Percentiles rank a stretch among this genome's conserved stretches.
These are phyloP conservation scores for Osmanthus fragrans DNA, from an alignment of 257 asterid genomes.

Conservation along the genomic window DNA sequence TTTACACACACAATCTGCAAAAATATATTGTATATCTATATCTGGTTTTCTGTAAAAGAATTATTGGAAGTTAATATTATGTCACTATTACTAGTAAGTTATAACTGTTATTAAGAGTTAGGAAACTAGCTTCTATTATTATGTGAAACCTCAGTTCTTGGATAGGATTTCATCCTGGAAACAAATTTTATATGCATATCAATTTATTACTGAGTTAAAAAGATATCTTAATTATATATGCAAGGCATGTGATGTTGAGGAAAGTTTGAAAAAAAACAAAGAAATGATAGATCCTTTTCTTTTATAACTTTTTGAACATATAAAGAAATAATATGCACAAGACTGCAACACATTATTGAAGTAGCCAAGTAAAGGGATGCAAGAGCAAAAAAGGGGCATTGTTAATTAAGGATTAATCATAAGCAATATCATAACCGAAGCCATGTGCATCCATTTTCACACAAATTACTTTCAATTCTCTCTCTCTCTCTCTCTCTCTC, in stretches of 20 bases:
- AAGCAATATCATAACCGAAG: not conserved
- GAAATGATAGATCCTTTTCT: not conserved
- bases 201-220: no score
- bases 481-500: not conserved
- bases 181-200: no score
- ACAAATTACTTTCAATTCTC: not conserved
- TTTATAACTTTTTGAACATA: not conserved
- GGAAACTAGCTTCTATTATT: not conserved
- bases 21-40: not conserved
- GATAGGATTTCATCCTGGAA: no score
- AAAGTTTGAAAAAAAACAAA: not conserved
- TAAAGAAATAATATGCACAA: not conserved
- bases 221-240: not conserved
- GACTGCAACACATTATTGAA: not conserved
- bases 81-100: not conserved
- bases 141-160: not conserved
- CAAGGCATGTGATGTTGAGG: constrained; percentile 3
- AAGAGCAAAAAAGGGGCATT: not conserved
- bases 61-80: no score
- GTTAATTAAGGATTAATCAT: not conserved
- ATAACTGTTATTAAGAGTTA: no score
- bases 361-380: not conserved
- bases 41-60: not conserved
- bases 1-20: not conserved
- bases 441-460: not conserved